Base-by-base conservation (phyloP, 2,329 filamentous ascomycete species). In the Xylariaceae sp. region DNA sequence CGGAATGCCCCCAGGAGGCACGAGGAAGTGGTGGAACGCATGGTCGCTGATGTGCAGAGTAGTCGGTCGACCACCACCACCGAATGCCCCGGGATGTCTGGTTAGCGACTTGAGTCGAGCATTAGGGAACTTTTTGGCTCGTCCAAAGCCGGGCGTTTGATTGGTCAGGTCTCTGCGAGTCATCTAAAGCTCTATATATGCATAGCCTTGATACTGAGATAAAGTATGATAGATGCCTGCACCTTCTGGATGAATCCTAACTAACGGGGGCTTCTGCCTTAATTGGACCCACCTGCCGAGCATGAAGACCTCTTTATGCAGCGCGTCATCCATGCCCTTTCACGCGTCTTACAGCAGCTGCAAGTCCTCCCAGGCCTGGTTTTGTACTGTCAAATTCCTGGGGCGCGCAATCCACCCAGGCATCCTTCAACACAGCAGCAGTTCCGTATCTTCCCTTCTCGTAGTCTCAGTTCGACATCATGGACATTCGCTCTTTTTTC, bases 401-500 rank as follows among this genome's bases (percentile, higher is more conserved):
- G 34, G 53, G 44, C 50, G 53, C 47, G 39, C 45, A 57, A 35
- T 37, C 34, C 17, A 53, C 51, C 13, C n/a, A 56, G 23, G 11
- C 39, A 23, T 3, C 15, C 7, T 13, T 57, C 47, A 37, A 8
- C 23, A 35, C 6, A 34, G 23, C 10, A 51, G 41, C 51, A 44
- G 41, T 13, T 15, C 13, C 44, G 37, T 34, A 44, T 56, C 49
- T 54, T 51, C 23, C 13, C 9, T 18, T 51, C 8, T 17, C 4
- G 30, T 23, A 6, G 35, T 51, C 44, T 11, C 45, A 6, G 17
- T 41, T 35, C 30, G 41, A 15, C 49, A 54, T 53, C 54, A 96
- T 96, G 92, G 93, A 97, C 75, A 97, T 97, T 70, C 84, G 92
- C 71, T 91, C 82, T 68, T 97, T 97, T 76, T 97, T 97, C 78